Evolutionary conservation across 2,329 filamentous ascomycete genomes (phyloP).

Genomic region (Epichloe sp.): DNA sequence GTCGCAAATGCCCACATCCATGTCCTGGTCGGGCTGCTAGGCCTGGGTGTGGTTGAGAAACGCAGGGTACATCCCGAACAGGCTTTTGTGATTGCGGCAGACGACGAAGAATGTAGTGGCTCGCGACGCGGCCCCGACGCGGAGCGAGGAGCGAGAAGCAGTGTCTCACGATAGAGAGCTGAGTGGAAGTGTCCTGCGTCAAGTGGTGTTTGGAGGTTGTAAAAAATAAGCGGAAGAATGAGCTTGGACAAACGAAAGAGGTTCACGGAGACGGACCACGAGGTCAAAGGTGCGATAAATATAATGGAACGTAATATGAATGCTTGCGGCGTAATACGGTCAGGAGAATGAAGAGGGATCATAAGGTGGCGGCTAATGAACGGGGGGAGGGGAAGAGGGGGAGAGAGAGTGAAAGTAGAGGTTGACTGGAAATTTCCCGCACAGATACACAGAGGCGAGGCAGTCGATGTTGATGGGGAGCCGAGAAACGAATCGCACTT

Average conservation of each 20-base stretch:
- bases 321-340: background rate
- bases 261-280: background rate
- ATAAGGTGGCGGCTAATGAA: background rate
- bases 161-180: background rate
- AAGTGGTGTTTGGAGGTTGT: background rate
- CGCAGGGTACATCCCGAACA: constrained; percentile 7
- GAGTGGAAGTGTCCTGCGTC: background rate
- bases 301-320: background rate
- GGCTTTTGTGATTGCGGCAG: background rate
- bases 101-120: background rate
- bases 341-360: background rate
- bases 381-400: too few relatives aligned
- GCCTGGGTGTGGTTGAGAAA: constrained; percentile 13
- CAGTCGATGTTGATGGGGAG: background rate
- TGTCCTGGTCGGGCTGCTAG: constrained; percentile 8
- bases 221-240: background rate
- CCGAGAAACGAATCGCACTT: background rate
- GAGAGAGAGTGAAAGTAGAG: background rate
- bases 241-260: background rate
- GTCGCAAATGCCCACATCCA: constrained; percentile 12
- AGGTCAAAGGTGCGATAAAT: background rate
- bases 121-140: background rate
- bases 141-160: background rate
- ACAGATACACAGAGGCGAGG: too few relatives aligned
- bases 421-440: too few relatives aligned